Conservation (phyloP, 2,329 filamentous ascomycete genomes). For the Ambrosiella beaveri region DNA sequence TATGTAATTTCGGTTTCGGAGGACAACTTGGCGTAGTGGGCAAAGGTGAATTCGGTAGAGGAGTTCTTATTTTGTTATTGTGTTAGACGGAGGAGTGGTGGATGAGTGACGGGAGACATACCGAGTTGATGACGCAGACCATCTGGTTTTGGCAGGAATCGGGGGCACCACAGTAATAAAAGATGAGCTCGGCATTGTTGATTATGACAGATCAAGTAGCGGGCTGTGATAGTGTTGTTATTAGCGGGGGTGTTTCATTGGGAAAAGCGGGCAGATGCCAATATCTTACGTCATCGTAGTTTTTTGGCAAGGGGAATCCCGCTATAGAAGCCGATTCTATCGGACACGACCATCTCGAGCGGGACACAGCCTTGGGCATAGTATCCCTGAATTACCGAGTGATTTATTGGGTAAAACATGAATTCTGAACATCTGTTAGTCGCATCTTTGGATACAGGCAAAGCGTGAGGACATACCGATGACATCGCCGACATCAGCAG, state of each 20-base stretch:
- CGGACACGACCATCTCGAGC: slow-evolving; percentile 33
- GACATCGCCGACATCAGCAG: slow-evolving; percentile 28
- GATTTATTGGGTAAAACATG: slow-evolving; percentile 44
- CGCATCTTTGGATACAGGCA: no score
- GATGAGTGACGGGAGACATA: slow-evolving; percentile 20
- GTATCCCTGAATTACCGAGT: slow-evolving; percentile 45
- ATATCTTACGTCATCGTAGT: slow-evolving; percentile 26
- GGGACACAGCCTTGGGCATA: slow-evolving; percentile 46
- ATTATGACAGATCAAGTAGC: slow-evolving; percentile 29
- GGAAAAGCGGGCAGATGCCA: slow-evolving; percentile 3
- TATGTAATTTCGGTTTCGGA: slow-evolving; percentile 33
- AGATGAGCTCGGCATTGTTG: slow-evolving; percentile 44
- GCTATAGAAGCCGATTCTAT: slow-evolving; percentile 36
- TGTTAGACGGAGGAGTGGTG: not conserved
- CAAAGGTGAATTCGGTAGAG: slow-evolving; percentile 23
- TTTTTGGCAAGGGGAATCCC: slow-evolving; percentile 30
- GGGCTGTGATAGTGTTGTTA: slow-evolving; percentile 17
- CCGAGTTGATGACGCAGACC: slow-evolving; percentile 60
- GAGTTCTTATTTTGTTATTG: not conserved
- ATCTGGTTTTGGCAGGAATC: slow-evolving; percentile 52
- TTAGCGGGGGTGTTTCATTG: not conserved
- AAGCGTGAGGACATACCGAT: slow-evolving; percentile 22
- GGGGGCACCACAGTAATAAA: slow-evolving; percentile 53
- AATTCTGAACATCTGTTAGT: slow-evolving; percentile 25
- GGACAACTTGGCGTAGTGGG: slow-evolving; percentile 30